Conservation (phyloP, 768 basidiomycete genomes). For the Wakefieldia striispora region DNA sequence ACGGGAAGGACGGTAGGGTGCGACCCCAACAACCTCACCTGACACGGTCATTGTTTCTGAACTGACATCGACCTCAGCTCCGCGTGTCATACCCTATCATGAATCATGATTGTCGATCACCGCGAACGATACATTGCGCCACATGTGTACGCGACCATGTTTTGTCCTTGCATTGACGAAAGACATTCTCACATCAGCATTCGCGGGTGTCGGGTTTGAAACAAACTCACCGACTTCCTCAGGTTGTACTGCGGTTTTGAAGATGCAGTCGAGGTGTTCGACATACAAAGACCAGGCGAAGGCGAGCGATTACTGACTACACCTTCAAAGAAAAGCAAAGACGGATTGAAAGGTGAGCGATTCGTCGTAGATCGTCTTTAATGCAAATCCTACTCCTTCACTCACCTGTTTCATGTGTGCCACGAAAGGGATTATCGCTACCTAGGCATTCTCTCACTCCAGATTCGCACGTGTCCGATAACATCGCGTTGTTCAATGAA, state of each 20-base stretch:
- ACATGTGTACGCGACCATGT: constrained; percentile 51
- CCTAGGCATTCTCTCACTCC: constrained; percentile 75
- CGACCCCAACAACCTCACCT: constrained; percentile 12
- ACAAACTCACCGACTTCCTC: neutral
- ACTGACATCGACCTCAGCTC: too few species aligned
- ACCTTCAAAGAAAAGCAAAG: constrained; percentile 72
- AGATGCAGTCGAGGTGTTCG: constrained; percentile 83
- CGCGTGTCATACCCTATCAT: constrained; percentile 92
- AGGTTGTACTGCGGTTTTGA: constrained; percentile 86
- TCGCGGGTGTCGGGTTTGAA: neutral
- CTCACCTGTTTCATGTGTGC: constrained; percentile 1
- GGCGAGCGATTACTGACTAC: constrained; percentile 70
- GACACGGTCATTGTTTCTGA: too few species aligned
- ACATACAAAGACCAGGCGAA: constrained; percentile 69
- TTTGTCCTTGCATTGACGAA: too few species aligned
- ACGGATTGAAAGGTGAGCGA: constrained; percentile 80
- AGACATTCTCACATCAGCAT: neutral
- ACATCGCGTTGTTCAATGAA: constrained; percentile 69
- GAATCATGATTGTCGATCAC: constrained; percentile 93
- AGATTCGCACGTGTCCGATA: constrained; percentile 41
- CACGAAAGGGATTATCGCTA: constrained; percentile 76
- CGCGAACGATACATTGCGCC: constrained; percentile 90
- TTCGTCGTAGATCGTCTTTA: neutral
- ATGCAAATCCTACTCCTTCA: neutral
- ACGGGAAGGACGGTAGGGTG: constrained; percentile 76